Evolutionary conservation across 106 monocot genomes (phyloP), one percentile per base, ranked within the genome.

Genomic region (Allium sativum): DNA sequence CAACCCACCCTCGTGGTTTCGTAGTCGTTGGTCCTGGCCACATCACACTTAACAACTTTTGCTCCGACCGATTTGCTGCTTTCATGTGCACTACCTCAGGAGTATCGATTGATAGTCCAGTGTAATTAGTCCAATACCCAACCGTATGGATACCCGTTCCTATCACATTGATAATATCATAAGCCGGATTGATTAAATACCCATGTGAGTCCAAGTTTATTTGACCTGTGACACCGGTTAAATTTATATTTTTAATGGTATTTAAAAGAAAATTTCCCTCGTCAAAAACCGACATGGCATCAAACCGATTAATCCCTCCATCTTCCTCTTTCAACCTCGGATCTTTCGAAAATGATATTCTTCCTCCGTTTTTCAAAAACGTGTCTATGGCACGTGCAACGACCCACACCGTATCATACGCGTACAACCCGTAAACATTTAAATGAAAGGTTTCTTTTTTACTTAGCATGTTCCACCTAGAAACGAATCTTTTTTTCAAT

Each of bases 391-490:
- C 90, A 43, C 62, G 73, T 54, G 90, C 80, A 58, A 91, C 58
- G 19, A 73, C 59, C 86, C 90, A 91, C 3, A 91, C 86, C 0
- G 86, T 73, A 40, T 91, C 90, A 70, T 91, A 91, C 48, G 90
- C 83, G 73, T 83, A 80, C 6, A 91, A 48, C 45, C 80, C 83
- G 68, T 86, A 91, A 43, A 82, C 44, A 71, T 83, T 91, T 10
- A 91, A 47, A 19, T 65, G 64, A 75, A 73, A 60, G 22, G 53
- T 63, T 53, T 47, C 72, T 51, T 31, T 31, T 31, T 77, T 75
- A 18, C 18, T 65, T 19, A 85, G 56, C 21, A 71, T 70, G 8
- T 47, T 66, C 82, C 82, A 85, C 18, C 68, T 69, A 20, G 82
- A 85, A 31, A 53, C 9, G 8, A 90, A 64, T 41, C 40, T 42